Percentiles rank a stretch among this genome's conserved stretches.
These are phyloP conservation scores for Monotropa hypopitys DNA, from an alignment of 179 eudicot genomes.

Conservation along the genomic window DNA sequence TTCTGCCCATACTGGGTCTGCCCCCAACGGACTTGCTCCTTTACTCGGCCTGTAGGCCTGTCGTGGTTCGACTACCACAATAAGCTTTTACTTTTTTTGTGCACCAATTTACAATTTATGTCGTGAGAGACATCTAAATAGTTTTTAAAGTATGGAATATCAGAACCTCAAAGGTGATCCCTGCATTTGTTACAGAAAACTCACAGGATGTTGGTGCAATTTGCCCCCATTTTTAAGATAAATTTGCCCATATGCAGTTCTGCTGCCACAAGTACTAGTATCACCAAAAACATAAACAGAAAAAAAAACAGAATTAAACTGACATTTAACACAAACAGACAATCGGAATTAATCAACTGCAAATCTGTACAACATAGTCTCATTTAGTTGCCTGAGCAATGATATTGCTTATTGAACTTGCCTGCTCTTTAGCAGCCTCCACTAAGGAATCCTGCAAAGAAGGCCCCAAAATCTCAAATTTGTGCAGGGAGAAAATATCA, in stretches of 20 bases:
- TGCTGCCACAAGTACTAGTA: neutral
- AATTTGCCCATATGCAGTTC: neutral
- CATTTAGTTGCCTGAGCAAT: slow-evolving; percentile 92
- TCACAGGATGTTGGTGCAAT: neutral
- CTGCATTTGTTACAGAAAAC: neutral
- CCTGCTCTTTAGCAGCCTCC: slow-evolving; percentile 85
- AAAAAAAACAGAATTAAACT: neutral
- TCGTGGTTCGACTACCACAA: no score
- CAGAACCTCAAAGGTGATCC: neutral
- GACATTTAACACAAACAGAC: neutral
- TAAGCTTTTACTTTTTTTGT: no score
- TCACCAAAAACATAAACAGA: neutral
- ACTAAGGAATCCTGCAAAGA: slow-evolving; percentile 73
- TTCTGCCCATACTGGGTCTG: no score
- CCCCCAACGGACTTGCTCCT: no score
- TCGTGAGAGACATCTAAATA: no score
- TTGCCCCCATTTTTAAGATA: no score
- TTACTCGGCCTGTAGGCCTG: no score
- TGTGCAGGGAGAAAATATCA: neutral
- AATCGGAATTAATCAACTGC: neutral
- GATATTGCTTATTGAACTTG: slow-evolving; percentile 75
- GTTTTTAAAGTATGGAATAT: no score
- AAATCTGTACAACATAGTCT: slow-evolving; percentile 4
- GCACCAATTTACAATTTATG: no score
- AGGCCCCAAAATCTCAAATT: neutral